Percentiles rank a stretch among this genome's conserved stretches.
phyloP scores from a whole-genome alignment of 78 protist genomes.

The Dictyostelium purpureum region DNA sequence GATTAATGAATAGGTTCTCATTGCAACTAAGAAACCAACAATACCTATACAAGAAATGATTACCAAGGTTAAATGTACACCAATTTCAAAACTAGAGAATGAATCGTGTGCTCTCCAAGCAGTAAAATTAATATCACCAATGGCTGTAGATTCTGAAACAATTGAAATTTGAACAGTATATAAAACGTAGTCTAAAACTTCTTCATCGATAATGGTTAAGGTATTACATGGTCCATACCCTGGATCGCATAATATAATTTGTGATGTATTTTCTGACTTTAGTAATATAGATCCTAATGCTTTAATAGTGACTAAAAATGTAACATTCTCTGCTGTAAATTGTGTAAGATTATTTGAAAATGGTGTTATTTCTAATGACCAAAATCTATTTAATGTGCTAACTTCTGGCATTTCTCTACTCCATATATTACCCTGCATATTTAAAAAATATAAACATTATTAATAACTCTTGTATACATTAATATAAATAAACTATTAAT shows the following conservation, averaged over 20 bases:
- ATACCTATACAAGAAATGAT: conserved; percentile 26
- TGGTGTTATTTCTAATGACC: conserved; percentile 58
- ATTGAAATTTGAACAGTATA: background rate
- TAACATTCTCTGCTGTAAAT: background rate
- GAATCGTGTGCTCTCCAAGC: conserved; percentile 38
- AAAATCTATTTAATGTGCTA: conserved; percentile 21
- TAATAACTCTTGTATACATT: no score
- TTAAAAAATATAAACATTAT: no score
- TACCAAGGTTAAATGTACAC: conserved; percentile 25
- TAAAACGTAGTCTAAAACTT: background rate
- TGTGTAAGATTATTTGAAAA: conserved; percentile 17
- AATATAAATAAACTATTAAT: no score
- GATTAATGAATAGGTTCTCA: conserved; percentile 4
- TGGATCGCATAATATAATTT: background rate
- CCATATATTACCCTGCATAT: no score
- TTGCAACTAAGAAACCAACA: conserved; percentile 8
- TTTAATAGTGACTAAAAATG: background rate
- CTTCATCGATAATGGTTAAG: conserved; percentile 30
- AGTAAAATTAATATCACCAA: conserved; percentile 44
- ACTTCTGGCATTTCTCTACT: background rate
- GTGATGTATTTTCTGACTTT: background rate
- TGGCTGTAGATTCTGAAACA: background rate
- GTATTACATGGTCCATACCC: conserved; percentile 30
- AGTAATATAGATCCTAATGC: background rate
- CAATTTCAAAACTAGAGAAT: conserved; percentile 59